Conservation (phyloP, 371 early-diverging fungal genomes). For the Fennellomyces sp. region DNA sequence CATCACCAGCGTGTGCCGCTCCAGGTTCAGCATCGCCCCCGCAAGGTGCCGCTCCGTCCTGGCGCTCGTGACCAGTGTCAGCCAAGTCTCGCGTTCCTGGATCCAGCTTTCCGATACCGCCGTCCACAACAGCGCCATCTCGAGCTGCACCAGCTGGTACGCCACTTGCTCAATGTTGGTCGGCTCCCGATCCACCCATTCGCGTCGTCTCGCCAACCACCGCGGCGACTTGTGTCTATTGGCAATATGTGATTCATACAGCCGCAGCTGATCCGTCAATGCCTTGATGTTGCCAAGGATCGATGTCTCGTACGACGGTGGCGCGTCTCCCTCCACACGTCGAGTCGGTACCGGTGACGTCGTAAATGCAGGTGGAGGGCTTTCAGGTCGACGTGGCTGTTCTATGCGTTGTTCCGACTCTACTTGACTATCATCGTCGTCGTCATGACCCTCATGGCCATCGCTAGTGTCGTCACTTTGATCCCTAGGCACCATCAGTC, state of each 20-base stretch:
- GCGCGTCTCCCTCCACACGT: conserved; percentile 25
- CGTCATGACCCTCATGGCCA: not conserved
- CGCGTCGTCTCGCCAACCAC: conserved; percentile 39
- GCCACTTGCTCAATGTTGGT: conserved; percentile 46
- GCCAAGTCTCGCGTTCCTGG: conserved; percentile 52
- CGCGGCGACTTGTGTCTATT: conserved; percentile 52
- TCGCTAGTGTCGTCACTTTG: not conserved
- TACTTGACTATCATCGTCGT: not conserved
- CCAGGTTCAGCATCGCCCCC: conserved; percentile 45
- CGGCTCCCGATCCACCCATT: conserved; percentile 42
- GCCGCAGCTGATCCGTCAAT: conserved; percentile 30
- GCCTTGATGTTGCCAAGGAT: conserved; percentile 41
- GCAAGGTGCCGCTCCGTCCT: conserved; percentile 50
- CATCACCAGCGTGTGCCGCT: conserved; percentile 51
- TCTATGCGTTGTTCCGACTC: not conserved
- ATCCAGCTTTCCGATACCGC: conserved; percentile 52
- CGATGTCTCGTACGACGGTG: conserved; percentile 54
- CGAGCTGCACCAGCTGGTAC: conserved; percentile 46
- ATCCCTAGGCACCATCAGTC: not conserved
- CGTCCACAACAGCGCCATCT: conserved; percentile 53
- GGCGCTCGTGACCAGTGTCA: conserved; percentile 46
- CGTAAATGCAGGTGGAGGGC: conserved; percentile 37
- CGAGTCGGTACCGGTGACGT: conserved; percentile 11
- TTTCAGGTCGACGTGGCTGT: conserved; percentile 4
- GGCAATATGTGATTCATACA: conserved; percentile 45